Evolutionary conservation across 163 green algal genomes (phyloP).

Genomic region (Scenedesmus sp.): DNA sequence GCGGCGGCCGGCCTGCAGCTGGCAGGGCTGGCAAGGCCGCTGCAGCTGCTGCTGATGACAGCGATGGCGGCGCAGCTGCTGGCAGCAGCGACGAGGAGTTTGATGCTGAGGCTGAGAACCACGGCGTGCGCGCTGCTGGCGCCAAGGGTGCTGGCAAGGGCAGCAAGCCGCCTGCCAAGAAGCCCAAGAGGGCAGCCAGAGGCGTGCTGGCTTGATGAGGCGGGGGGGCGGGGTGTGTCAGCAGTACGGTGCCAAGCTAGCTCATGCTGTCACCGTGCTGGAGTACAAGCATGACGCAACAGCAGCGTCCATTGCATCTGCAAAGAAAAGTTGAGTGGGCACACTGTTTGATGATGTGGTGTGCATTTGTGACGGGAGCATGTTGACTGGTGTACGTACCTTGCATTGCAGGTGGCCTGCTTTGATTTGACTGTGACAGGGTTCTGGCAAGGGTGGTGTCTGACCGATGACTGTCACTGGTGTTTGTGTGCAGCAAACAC

Average conservation of each 20-base stretch:
- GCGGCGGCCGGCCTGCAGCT: background rate
- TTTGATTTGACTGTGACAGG: background rate
- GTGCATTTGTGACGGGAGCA: background rate
- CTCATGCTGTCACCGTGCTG: background rate
- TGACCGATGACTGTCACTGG: background rate
- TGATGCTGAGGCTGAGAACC: constrained; percentile 46
- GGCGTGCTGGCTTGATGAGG: background rate
- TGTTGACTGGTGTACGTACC: background rate
- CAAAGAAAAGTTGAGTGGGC: no score
- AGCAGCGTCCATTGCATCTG: background rate
- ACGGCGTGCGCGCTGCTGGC: background rate
- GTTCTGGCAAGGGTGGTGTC: background rate
- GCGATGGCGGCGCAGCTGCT: background rate
- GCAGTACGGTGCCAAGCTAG: background rate
- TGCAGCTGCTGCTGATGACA: background rate
- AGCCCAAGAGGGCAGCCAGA: background rate
- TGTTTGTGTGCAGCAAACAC: background rate
- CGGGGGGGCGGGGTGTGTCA: background rate
- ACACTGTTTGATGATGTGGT: no score
- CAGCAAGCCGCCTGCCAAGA: constrained; percentile 12
- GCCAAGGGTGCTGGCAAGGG: background rate
- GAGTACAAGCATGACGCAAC: background rate
- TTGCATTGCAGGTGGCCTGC: background rate
- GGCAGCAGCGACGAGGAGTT: constrained; percentile 32
- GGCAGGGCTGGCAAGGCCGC: constrained; percentile 12